Evolutionary conservation across 2,329 filamentous ascomycete genomes (phyloP).

Genomic region (Neonectria faginata): DNA sequence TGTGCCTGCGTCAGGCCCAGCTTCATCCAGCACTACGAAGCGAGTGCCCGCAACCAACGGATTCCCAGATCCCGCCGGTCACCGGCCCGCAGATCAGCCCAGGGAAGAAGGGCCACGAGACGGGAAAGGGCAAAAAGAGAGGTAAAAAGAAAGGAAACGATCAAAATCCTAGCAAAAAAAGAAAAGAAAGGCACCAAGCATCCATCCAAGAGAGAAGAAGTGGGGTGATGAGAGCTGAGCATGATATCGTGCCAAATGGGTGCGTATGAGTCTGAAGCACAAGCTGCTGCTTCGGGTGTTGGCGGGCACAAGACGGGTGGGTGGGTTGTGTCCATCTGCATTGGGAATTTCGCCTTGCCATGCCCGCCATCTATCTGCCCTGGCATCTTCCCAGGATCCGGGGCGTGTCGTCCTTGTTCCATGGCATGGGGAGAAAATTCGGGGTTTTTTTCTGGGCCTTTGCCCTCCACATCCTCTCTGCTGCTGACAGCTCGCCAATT

Average conservation of each 20-base stretch:
- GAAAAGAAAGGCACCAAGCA: slow-evolving; percentile 20
- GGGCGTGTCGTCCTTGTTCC: not conserved
- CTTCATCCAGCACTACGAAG: not conserved
- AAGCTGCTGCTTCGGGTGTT: slow-evolving; percentile 10
- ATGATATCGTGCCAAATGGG: slow-evolving; percentile 4
- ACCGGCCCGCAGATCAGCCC: slow-evolving; percentile 27
- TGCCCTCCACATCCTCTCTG: not conserved
- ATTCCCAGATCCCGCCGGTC: slow-evolving; percentile 30
- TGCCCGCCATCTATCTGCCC: not conserved
- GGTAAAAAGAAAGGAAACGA: slow-evolving; percentile 21
- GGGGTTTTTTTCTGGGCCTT: slow-evolving; percentile 3
- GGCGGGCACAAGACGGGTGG: slow-evolving; percentile 12
- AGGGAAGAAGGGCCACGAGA: slow-evolving; percentile 23
- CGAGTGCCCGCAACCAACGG: slow-evolving; percentile 1
- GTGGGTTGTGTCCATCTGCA: not conserved
- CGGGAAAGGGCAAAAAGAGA: slow-evolving; percentile 9
- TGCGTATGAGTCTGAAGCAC: slow-evolving; percentile 6
- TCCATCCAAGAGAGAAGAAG: slow-evolving; percentile 29
- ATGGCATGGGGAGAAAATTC: slow-evolving; percentile 23
- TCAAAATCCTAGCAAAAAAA: not conserved
- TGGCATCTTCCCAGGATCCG: not conserved
- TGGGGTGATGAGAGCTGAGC: slow-evolving; percentile 24
- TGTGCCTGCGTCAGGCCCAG: slow-evolving; percentile 32
- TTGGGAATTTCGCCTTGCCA: slow-evolving; percentile 8
- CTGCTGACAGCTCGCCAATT: slow-evolving; percentile 4